Evolutionary conservation across 306 rosid genomes (phyloP).

Genomic region (Pterocarpus santalinus): DNA sequence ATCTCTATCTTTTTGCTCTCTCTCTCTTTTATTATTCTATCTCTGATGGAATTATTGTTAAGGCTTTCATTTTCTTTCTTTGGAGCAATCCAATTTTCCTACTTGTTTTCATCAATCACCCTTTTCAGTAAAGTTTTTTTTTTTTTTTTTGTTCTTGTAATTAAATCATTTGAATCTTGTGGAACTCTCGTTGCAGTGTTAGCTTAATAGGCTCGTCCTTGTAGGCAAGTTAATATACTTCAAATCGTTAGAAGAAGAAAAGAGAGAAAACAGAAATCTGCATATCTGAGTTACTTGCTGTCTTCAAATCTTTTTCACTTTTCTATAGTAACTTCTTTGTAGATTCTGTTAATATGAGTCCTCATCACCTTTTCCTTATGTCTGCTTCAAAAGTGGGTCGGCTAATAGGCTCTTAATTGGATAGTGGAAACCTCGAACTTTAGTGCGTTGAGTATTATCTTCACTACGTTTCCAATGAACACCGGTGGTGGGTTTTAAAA

Average conservation of each 20-base stretch:
- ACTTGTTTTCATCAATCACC: conserved; percentile 16
- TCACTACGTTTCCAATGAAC: conserved; percentile 9
- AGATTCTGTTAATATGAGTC: conserved; percentile 40
- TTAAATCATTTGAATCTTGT: conserved; percentile 11
- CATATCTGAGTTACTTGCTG: conserved; percentile 38
- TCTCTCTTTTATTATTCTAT: too few species aligned
- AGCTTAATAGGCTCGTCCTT: not conserved
- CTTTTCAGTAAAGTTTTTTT: not conserved
- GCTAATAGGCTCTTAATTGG: conserved; percentile 40
- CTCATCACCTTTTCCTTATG: conserved; percentile 39
- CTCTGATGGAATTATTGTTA: conserved; percentile 10
- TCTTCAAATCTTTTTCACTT: conserved; percentile 36
- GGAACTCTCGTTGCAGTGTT: not conserved
- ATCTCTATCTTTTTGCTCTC: not conserved
- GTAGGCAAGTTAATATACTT: not conserved
- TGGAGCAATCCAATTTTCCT: conserved; percentile 1
- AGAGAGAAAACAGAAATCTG: conserved; percentile 17
- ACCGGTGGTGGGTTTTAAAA: conserved; percentile 31
- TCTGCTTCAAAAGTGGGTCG: conserved; percentile 49
- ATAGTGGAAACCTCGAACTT: conserved; percentile 48
- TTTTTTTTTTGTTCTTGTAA: not conserved
- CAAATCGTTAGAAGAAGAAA: conserved; percentile 35
- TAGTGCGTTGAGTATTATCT: conserved; percentile 53
- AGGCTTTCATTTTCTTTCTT: not conserved
- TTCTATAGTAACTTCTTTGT: conserved; percentile 31